Conservation (phyloP, 23 red algal genomes). For the Pyropia haitanensis region DNA sequence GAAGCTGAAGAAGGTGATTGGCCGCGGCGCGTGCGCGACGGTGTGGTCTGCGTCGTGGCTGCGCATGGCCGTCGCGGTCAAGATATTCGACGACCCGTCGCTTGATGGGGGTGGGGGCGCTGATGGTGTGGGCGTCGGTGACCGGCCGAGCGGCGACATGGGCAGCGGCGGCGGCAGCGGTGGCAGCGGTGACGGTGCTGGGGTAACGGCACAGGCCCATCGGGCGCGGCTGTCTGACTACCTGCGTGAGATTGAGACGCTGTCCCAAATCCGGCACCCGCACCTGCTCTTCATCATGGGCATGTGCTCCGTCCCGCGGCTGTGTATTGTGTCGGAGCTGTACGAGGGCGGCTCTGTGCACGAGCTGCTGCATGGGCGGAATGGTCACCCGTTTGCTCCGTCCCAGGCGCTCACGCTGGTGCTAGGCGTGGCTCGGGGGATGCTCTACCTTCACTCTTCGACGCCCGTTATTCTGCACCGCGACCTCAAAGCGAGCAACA, state of each 20-base stretch:
- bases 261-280: constrained; percentile 91
- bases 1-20: constrained; percentile 68
- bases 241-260: constrained; percentile 79
- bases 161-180: too few relatives aligned
- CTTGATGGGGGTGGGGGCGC: too few relatives aligned
- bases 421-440: constrained; percentile 82
- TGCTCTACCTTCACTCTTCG: constrained; percentile 97
- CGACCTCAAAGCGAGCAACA: constrained; percentile 95
- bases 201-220: constrained; percentile 7
- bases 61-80: constrained; percentile 92
- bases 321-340: constrained; percentile 94
- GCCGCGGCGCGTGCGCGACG: constrained; percentile 73
- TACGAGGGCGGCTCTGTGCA: constrained; percentile 83
- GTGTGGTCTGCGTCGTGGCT: constrained; percentile 89
- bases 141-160: too few relatives aligned
- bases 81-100: constrained; percentile 64
- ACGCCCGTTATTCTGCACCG: constrained; percentile 83
- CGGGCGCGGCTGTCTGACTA: constrained; percentile 46
- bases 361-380: constrained; percentile 72
- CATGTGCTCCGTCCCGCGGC: constrained; percentile 56
- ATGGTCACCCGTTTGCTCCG: constrained; percentile 29
- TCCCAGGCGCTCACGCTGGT: constrained; percentile 51
- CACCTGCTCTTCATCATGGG: constrained; percentile 96
- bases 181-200: constrained; percentile 38
- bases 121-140: too few relatives aligned